Conservation (phyloP, 169 alveolate species). For the Plasmodium gaboni region DNA sequence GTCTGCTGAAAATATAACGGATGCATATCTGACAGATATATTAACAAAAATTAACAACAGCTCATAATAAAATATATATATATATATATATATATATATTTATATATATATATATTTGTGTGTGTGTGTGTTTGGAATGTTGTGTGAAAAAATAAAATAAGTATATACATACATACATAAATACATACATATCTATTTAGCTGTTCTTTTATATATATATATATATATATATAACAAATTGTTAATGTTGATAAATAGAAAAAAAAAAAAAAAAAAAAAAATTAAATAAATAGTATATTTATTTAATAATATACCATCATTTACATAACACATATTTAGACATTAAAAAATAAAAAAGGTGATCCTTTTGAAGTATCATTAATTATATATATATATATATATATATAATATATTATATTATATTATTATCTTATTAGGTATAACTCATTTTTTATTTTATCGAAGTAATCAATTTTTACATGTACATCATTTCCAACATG, state of each 20-base stretch:
- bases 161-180: neutral
- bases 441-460: slow-evolving; percentile 19
- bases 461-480: slow-evolving; percentile 22
- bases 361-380: neutral
- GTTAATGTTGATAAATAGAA: neutral
- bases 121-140: neutral
- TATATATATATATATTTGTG: neutral
- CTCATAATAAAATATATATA: neutral
- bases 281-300: neutral
- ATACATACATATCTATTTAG: neutral
- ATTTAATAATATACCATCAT: neutral
- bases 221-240: neutral
- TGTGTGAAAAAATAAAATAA: neutral
- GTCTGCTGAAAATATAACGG: slow-evolving; percentile 44
- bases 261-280: neutral
- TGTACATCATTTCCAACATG: slow-evolving; percentile 11
- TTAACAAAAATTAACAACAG: neutral
- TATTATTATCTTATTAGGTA: slow-evolving; percentile 11
- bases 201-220: neutral
- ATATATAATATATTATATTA: neutral
- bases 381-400: neutral
- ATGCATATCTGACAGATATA: slow-evolving; percentile 18
- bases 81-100: neutral
- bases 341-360: neutral
- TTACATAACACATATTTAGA: too few relatives aligned